These are phyloP conservation scores for Neurospora sp. DNA, from an alignment of 495 filamentous ascomycete genomes.

Conservation along the genomic window DNA sequence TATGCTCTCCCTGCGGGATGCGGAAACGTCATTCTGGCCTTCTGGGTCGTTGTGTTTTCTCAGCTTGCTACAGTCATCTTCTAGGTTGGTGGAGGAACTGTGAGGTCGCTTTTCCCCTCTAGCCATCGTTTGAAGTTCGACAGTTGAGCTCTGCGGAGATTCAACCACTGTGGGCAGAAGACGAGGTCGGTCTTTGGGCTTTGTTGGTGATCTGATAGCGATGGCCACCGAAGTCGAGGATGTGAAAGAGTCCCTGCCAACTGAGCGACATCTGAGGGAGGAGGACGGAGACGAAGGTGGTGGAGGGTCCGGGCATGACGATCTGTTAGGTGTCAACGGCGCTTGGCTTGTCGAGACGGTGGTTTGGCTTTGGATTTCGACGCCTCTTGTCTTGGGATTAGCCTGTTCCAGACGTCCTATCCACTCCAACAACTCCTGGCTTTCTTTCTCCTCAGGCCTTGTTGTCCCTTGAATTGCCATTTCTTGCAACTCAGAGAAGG, in stretches of 20 bases:
- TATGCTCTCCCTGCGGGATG: background rate
- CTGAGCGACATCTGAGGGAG: background rate
- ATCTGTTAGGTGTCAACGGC: conserved; percentile 1
- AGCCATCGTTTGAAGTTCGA: background rate
- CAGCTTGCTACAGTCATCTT: conserved; percentile 2
- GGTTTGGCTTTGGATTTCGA: conserved; percentile 12
- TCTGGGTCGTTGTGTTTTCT: background rate
- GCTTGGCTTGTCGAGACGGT: conserved; percentile 4
- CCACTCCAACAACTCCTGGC: conserved; percentile 47
- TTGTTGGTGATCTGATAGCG: background rate
- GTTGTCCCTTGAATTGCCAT: conserved; percentile 31
- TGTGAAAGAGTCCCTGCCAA: background rate
- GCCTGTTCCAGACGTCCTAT: conserved; percentile 40
- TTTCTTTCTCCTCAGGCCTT: conserved; percentile 34
- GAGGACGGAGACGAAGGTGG: background rate
- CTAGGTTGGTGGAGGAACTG: background rate
- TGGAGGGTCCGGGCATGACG: background rate
- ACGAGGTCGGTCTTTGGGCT: background rate
- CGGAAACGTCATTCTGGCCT: background rate
- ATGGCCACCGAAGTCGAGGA: background rate
- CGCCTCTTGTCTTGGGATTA: conserved; percentile 23
- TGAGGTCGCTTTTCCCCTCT: conserved; percentile 4
- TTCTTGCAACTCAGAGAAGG: conserved; percentile 34
- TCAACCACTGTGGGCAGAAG: background rate
- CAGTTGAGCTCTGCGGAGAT: background rate